Base-by-base conservation (phyloP, 2,329 filamentous ascomycete genomes). In the Beauveria medogensis region DNA sequence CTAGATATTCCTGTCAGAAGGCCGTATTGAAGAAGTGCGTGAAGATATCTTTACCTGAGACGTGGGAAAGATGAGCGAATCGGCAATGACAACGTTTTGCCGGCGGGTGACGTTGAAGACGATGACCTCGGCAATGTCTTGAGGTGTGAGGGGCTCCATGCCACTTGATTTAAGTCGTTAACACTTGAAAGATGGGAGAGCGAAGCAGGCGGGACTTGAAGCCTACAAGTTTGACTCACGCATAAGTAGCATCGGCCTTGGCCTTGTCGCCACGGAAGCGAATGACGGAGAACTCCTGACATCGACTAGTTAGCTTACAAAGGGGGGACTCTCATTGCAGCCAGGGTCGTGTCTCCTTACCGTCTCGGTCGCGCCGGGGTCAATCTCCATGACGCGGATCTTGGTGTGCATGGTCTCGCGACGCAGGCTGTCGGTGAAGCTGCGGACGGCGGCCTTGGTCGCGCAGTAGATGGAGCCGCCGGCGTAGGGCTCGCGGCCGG, bases 401-500 rank as follows among this genome's bases (percentile, higher is more conserved):
- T 89, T 81, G 20, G 88, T 90, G 7, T 88, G 81, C 66, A 97
- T 88, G 63, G 95, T 81, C 76, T 97, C 92, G 72, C 87, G 90
- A 66, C 92, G 82, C 71, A 97, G 75, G 12, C 88, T 82, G 61
- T 96, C 91, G 0, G 90, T 92, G 76, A 96, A 96, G 66, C 82
- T 88, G 67, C 89, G 84, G 60, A 96, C 88, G 1, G 92, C 92
- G 22, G 92, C 91, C 77, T 97, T 97, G 63, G 90, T 92, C 1
- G 92, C 91, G 74, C 92, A 96, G 81, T 97, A 97, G 71, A 96
- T 95, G 72, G 87, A 86, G 30, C 92, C 92, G 55, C 91, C 91
- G 1, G 85, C 80, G 73, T 96, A 97, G 12, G 90, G 83, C 68
- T 96, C 92, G 50, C 92, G 83, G 34, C 91, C 92, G n/a, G 92